Evolutionary conservation across 441 rosid genomes (phyloP), one percentile per base, ranked within the genome.

Genomic region (Pelargonium hybrid): DNA sequence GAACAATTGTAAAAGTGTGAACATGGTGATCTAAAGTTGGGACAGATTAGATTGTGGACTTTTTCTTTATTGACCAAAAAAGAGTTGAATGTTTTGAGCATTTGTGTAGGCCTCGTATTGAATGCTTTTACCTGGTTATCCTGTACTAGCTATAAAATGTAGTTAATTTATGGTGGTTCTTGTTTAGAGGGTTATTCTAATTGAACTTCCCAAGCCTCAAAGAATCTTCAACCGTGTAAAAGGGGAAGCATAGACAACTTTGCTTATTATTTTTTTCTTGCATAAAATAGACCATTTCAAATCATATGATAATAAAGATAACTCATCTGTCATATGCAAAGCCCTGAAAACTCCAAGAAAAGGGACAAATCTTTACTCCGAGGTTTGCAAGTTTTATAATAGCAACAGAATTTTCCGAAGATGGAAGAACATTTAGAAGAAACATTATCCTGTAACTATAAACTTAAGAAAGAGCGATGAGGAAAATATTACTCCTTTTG

Each of bases 41-140:
- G 37, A 61, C 65, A 61, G 34, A 61, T 61, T 61, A 61, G 65
- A 61, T 61, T 61, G 65, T 61, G 37, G 14, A 61, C 65, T 23
- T 37, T 25, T 61, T 25, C 13, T 61, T 61, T 31, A 61, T 61
- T 61, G 65, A 61, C 65, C 37, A 61, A 61, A 61, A 61, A 25
- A 4, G 65, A 25, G 65, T 23, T 61, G 65, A 29, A 23, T 59
- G 15, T 59, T 59, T 23, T 59, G 34, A 59, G 34, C 65, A 59
- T 23, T 10, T 59, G 13, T 59, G 65, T 29, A 21, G 65, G 26
- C 7, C 14, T 59, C 15, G 11, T 23, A 23, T 59, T 61, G 2
- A 61, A 31, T 61, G 15, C 37, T 61, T 61, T 61, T 23, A 61
- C 65, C 65, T 61, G 15, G 15, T 23, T 23, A 11, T 18, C 14